phyloP scores from a whole-genome alignment of 805 yeast genomes.

The Metschnikowia hibisci region DNA sequence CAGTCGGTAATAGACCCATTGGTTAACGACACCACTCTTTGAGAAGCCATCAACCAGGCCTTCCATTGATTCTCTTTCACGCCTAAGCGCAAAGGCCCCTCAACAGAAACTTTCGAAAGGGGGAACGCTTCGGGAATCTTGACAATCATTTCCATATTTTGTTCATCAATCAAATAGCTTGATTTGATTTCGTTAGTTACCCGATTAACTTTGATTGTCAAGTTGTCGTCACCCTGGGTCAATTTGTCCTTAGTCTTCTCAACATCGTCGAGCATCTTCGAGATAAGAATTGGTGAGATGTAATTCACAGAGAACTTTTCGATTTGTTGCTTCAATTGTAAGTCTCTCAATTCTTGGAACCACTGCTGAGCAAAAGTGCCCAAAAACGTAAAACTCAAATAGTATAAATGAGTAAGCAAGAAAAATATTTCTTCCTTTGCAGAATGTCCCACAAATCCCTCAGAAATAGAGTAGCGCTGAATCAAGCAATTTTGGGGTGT shows the following conservation, averaged over 20 bases:
- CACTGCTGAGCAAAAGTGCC: constrained; percentile 62
- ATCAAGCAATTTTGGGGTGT: constrained; percentile 17
- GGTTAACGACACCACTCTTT: constrained; percentile 70
- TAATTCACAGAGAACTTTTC: constrained; percentile 58
- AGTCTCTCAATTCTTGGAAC: constrained; percentile 68
- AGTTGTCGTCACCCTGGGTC: constrained; percentile 37
- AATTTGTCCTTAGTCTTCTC: constrained; percentile 36
- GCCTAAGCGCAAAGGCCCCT: constrained; percentile 78
- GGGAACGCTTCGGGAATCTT: constrained; percentile 76
- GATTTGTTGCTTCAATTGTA: constrained; percentile 54
- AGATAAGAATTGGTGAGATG: constrained; percentile 63
- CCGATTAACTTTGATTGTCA: constrained; percentile 59
- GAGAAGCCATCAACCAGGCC: constrained; percentile 91
- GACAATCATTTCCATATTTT: constrained; percentile 74
- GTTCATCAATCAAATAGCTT: constrained; percentile 78
- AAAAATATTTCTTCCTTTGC: constrained; percentile 33
- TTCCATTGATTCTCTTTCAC: constrained; percentile 91
- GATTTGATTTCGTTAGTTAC: constrained; percentile 67
- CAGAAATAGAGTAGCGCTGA: constrained; percentile 19
- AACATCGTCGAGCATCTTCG: constrained; percentile 52
- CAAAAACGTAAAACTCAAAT: constrained; percentile 43
- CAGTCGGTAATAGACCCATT: constrained; percentile 70
- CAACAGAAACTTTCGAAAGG: constrained; percentile 65
- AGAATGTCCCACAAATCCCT: constrained; percentile 21
- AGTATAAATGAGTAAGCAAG: constrained; percentile 49